Evolutionary conservation across 257 asterid species (phyloP).

Genomic region (Verbascum thapsus): DNA sequence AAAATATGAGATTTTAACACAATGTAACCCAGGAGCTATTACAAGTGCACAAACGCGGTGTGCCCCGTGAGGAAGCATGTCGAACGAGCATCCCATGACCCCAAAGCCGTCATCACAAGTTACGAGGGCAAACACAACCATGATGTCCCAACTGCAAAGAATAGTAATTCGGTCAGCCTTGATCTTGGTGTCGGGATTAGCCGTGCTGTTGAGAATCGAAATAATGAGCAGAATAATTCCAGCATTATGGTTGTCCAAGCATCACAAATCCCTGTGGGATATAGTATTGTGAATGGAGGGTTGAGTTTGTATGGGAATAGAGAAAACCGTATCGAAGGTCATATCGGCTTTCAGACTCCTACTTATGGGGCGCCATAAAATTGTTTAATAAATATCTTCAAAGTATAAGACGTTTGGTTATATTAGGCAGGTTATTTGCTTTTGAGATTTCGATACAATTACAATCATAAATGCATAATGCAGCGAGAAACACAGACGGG

Average conservation of each 20-base stretch:
- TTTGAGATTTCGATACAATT: no score
- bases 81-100: slow-evolving; percentile 72
- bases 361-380: slow-evolving; percentile 33
- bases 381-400: neutral
- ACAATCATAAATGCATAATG: no score
- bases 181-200: slow-evolving; percentile 60
- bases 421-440: no score
- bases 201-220: no score
- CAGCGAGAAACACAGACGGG: no score
- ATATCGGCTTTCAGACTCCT: slow-evolving; percentile 29
- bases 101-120: slow-evolving; percentile 67
- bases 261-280: slow-evolving; percentile 37
- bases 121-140: slow-evolving; percentile 73
- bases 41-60: slow-evolving; percentile 64
- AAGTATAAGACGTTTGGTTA: no score
- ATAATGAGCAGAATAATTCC: no score
- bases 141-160: slow-evolving; percentile 53
- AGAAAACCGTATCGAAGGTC: slow-evolving; percentile 27
- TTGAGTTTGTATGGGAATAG: slow-evolving; percentile 29
- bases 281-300: slow-evolving; percentile 29
- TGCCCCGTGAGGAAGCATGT: slow-evolving; percentile 74
- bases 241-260: no score
- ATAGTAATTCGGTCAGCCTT: slow-evolving; percentile 40
- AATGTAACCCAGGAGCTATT: slow-evolving; percentile 59
- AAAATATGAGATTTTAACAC: neutral